phyloP scores from a whole-genome alignment of 257 asterid genomes.

The Petunia secreta region DNA sequence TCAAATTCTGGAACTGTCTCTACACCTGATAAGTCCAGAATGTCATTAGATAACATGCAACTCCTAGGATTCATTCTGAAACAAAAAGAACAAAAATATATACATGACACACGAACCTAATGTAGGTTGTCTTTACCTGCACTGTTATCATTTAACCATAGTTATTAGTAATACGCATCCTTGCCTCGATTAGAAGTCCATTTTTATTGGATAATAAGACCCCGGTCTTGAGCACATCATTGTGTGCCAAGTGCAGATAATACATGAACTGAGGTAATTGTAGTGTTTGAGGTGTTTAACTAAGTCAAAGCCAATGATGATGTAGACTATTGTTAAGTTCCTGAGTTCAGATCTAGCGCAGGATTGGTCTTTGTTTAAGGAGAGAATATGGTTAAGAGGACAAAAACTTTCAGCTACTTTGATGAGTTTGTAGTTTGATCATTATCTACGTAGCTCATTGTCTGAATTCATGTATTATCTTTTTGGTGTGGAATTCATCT shows the following conservation, averaged over 20 bases:
- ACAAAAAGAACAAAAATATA: too few species aligned
- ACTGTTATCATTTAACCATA: too few species aligned
- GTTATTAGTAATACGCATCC: too few species aligned
- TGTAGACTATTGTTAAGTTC: neutral
- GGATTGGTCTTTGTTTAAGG: neutral
- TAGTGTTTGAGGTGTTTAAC: neutral
- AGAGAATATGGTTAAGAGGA: neutral
- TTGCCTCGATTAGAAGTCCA: too few species aligned
- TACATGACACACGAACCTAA: too few species aligned
- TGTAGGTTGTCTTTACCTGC: too few species aligned
- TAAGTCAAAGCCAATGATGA: neutral
- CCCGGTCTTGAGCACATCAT: neutral
- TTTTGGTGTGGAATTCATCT: too few species aligned
- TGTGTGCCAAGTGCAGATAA: neutral
- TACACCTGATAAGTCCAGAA: too few species aligned
- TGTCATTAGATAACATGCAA: neutral
- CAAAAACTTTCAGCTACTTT: neutral
- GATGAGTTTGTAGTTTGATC: neutral
- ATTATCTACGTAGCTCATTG: neutral
- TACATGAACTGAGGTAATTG: neutral
- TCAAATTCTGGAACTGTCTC: too few species aligned
- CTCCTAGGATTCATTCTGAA: too few species aligned
- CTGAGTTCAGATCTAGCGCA: conserved; percentile 1
- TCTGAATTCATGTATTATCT: neutral
- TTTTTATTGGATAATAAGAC: too few species aligned